Base-by-base conservation (phyloP, 2,329 filamentous ascomycete genomes). In the Blastomyces percursus region DNA sequence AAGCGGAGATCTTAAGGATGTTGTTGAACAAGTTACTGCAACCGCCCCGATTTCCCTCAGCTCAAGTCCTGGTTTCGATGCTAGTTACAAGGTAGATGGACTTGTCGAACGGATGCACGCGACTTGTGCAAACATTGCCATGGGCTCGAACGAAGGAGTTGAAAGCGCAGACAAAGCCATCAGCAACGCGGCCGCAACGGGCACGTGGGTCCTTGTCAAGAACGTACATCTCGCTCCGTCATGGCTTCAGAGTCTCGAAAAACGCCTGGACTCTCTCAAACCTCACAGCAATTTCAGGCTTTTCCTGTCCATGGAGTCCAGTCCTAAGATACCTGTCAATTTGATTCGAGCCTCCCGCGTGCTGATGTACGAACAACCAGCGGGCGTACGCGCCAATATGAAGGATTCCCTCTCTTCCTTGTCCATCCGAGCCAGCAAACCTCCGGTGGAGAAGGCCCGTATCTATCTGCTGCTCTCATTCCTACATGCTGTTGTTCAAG, bases 251-350 rank as follows among this genome's bases (percentile, higher is more conserved):
- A 96, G 91, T 71, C 83, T 99, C 19, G 93, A 99, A 80, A 99
- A 99, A 82, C 87, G 93, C 54, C 89, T 99, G 78, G 91, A 96
- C 68, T 90, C 91, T 12, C 87, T 99, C 71, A 96, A 96, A 72
- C 92, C 95, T 35, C 91, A 97, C 76, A 82, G 86, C 46, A 89
- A 96, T 73, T 99, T 99, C 83, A 84, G 94, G 57, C 81, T 99
- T 38, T 99, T 99, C 84, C 78, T 99, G 65, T 96, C 93, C 0
- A 99, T 99, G 94, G 94, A 99, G 76, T 90, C 91, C 2, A 96
- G 91, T 71, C 90, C 86, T 60, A 96, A 94, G 83, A 99, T 99
- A 69, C 93, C 95, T 0, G 93, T 97, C 74, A 97, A 97, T 72
- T 78, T 99, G 38, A 85, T 99, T 59, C 88, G 94, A 58, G 93